Base-by-base conservation (phyloP, 805 yeast genomes). In the Gaillardinia entomophila region DNA sequence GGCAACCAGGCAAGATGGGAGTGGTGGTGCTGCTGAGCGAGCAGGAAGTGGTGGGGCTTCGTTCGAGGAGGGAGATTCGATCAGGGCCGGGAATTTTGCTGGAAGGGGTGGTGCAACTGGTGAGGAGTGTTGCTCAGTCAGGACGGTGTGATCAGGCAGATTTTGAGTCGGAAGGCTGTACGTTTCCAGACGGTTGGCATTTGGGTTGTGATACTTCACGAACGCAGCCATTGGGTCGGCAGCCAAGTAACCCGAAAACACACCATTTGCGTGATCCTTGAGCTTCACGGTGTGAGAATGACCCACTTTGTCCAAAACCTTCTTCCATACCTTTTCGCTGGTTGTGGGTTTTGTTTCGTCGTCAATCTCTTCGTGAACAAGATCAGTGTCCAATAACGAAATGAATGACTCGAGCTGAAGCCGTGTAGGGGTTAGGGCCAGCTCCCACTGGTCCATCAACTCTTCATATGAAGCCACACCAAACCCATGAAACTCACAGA, bases 381-480 rank as follows among this genome's bases (percentile, higher is more conserved):
- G 45, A 24, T 63, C 60, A 22, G 60, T 70, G 43, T 46, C 65
- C 24, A 45, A 55, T 4, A 34, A 30, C 27, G 23, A 15, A n/a
- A 48, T 53, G 32, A 69, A 46, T 0, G 67, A 53, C 29, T 66
- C 71, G 5, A 71, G 41, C 27, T 60, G 66, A 15, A 57, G 41
- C 32, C 67, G 54, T 0, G 62, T 59, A 5, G 62, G 54, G 5
- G 71, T 59, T 19, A 54, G 42, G 5, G 51, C 43, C 2, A 45
- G 33, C 32, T 66, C 63, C 71, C 75, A 74, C 15, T 54, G 49
- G 3, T 57, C 51, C 1, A 57, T 41, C 10, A 74, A 62, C 1
- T 34, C 36, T n/a, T 57, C 57, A 40, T 63, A 66, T 2, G 46
- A 19, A 5, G 43, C 43, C 2, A 38, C 31, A 13, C 44, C 33